These are phyloP conservation scores for Colletotrichum viniferum DNA, from an alignment of 2,329 filamentous ascomycete genomes.

Conservation along the genomic window DNA sequence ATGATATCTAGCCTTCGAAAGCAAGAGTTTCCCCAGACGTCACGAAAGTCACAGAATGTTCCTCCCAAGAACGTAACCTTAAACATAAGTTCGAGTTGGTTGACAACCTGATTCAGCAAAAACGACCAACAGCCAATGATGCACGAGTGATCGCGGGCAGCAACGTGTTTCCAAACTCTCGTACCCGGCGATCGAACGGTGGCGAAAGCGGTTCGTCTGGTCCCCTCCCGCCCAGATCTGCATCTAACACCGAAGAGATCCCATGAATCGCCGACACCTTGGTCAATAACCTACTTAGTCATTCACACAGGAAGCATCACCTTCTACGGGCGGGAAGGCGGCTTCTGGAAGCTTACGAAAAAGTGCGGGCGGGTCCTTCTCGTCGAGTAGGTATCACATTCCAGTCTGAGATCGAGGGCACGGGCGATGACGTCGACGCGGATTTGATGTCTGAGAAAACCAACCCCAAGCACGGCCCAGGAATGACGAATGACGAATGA, in stretches of 20 bases:
- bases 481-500: background rate
- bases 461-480: background rate
- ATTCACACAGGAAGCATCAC: accelerated
- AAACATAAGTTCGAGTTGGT: background rate
- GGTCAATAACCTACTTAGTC: background rate
- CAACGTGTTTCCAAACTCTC: background rate
- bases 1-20: background rate
- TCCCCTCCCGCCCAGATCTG: background rate
- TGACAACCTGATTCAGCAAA: background rate
- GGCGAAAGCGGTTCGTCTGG: background rate
- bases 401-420: background rate
- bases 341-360: background rate
- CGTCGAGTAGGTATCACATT: background rate
- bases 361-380: background rate
- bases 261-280: background rate
- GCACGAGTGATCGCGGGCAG: background rate
- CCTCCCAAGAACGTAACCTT: background rate
- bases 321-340: background rate
- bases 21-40: background rate
- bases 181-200: background rate
- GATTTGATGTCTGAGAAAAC: background rate
- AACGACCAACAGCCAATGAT: background rate
- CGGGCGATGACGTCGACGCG: background rate
- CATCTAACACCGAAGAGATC: background rate
- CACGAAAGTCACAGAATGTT: background rate